These are phyloP conservation scores for Penicillium corylophilum DNA, from an alignment of 2,329 filamentous ascomycete genomes.

Conservation along the genomic window DNA sequence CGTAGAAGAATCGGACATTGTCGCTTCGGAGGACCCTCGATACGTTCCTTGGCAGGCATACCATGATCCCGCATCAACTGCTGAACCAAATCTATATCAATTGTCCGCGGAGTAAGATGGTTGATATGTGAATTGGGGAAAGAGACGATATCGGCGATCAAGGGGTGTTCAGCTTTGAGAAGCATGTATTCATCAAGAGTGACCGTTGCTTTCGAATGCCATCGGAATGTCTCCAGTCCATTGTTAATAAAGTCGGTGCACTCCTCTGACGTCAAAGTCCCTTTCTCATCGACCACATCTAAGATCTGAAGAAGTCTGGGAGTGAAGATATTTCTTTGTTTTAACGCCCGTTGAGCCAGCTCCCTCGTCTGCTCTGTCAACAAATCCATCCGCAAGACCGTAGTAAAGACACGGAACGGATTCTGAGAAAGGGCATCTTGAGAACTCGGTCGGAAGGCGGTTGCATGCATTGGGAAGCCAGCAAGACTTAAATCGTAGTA, in stretches of 20 bases:
- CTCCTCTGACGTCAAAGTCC: constrained; percentile 29
- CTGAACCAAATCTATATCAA: constrained; percentile 51
- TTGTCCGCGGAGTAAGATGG: constrained; percentile 53
- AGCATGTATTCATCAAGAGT: constrained; percentile 44
- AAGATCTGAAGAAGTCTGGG: constrained; percentile 40
- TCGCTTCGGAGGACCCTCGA: constrained; percentile 53
- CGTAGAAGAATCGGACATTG: constrained; percentile 50
- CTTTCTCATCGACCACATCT: constrained; percentile 33
- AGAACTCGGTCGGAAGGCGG: constrained; percentile 49
- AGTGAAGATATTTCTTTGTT: constrained; percentile 45
- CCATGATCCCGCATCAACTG: constrained; percentile 42
- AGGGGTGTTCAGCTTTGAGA: constrained; percentile 47
- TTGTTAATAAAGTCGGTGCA: constrained; percentile 44
- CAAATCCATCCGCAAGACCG: constrained; percentile 45
- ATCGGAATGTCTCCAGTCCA: constrained; percentile 50
- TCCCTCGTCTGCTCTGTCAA: constrained; percentile 34
- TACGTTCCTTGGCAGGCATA: constrained; percentile 49
- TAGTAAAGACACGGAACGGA: constrained; percentile 49
- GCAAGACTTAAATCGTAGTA: constrained; percentile 54
- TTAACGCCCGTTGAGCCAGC: constrained; percentile 36
- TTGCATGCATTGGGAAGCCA: constrained; percentile 53
- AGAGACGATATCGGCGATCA: constrained; percentile 51
- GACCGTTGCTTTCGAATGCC: constrained; percentile 46
- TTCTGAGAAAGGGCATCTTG: constrained; percentile 38
- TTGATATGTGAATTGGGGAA: constrained; percentile 52